Evolutionary conservation across 345 rosid species (phyloP).

Genomic region (Eucalyptus regnans): DNA sequence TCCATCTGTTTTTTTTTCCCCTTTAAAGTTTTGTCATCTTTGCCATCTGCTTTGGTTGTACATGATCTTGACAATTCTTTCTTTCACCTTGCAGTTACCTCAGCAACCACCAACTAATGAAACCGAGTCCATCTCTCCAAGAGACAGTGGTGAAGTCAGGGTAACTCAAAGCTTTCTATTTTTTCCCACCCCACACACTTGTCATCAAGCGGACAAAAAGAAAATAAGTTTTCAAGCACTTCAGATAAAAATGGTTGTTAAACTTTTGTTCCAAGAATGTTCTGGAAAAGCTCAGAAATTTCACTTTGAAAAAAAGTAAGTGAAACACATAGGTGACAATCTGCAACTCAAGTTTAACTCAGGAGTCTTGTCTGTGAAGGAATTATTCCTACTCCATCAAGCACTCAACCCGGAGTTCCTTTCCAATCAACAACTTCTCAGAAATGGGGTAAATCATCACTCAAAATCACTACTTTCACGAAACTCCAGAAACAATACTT

Average conservation of each 20-base stretch:
- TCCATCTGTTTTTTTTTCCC: neutral
- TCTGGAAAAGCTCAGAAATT: neutral
- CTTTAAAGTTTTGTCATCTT: neutral
- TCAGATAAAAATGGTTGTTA: neutral
- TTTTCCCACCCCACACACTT: neutral
- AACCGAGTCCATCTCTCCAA: conserved; percentile 52
- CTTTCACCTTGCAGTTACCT: conserved; percentile 10
- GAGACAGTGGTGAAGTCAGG: conserved; percentile 78
- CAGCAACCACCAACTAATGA: conserved; percentile 25
- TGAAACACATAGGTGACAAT: neutral
- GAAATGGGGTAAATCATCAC: conserved; percentile 35
- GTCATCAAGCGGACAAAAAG: neutral
- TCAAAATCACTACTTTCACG: neutral
- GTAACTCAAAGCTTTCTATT: conserved; percentile 8
- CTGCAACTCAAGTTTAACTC: neutral
- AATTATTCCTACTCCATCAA: conserved; percentile 50
- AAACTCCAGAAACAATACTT: neutral
- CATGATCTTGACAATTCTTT: neutral
- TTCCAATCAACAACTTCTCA: conserved; percentile 37
- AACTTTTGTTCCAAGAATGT: neutral
- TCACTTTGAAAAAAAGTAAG: neutral
- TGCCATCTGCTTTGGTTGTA: neutral
- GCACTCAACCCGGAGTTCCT: conserved; percentile 49
- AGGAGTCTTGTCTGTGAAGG: conserved; percentile 12
- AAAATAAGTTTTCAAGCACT: neutral